phyloP scores from a whole-genome alignment of 1,284 basidiomycete species.

The Neonothopanus nambi region DNA sequence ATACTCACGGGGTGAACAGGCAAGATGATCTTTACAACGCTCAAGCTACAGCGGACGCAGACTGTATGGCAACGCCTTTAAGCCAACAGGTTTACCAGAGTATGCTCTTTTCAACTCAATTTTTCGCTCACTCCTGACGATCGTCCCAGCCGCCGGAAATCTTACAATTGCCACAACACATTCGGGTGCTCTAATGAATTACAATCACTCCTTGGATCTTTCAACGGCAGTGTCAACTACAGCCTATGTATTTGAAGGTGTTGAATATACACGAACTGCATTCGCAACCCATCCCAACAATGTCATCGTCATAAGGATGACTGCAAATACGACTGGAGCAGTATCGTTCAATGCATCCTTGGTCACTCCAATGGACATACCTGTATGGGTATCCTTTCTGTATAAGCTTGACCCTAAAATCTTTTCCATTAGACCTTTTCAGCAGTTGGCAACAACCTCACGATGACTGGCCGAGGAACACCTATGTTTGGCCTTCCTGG shows the following conservation, averaged over 20 bases:
- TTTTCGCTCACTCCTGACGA: not conserved
- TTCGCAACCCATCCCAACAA: slow-evolving; percentile 18
- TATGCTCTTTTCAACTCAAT: not conserved
- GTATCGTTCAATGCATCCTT: slow-evolving; percentile 13
- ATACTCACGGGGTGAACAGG: slow-evolving; percentile 1
- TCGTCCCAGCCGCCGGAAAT: slow-evolving; percentile 18
- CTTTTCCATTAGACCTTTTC: slow-evolving; percentile 4
- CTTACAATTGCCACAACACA: slow-evolving; percentile 8
- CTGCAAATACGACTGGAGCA: slow-evolving; percentile 8
- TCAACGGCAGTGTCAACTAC: slow-evolving; percentile 18
- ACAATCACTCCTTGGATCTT: slow-evolving; percentile 17
- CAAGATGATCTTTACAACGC: slow-evolving; percentile 15
- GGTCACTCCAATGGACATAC: slow-evolving; percentile 14
- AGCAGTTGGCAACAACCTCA: slow-evolving; percentile 6
- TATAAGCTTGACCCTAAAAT: not conserved
- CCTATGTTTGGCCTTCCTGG: slow-evolving; percentile 7
- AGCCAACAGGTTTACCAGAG: slow-evolving; percentile 19
- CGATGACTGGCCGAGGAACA: slow-evolving; percentile 7
- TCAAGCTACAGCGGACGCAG: slow-evolving; percentile 7
- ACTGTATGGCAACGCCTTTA: slow-evolving; percentile 17
- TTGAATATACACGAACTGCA: slow-evolving; percentile 16
- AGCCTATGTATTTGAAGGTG: slow-evolving; percentile 13
- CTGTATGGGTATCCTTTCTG: slow-evolving; percentile 1
- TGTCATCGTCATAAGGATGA: slow-evolving; percentile 16
- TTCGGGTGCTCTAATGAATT: slow-evolving; percentile 4